A percentile compares a stretch with the other conserved stretches of the same genome.
phyloP scores from a whole-genome alignment of 768 basidiomycete species.

The Suillus hirtellus region DNA sequence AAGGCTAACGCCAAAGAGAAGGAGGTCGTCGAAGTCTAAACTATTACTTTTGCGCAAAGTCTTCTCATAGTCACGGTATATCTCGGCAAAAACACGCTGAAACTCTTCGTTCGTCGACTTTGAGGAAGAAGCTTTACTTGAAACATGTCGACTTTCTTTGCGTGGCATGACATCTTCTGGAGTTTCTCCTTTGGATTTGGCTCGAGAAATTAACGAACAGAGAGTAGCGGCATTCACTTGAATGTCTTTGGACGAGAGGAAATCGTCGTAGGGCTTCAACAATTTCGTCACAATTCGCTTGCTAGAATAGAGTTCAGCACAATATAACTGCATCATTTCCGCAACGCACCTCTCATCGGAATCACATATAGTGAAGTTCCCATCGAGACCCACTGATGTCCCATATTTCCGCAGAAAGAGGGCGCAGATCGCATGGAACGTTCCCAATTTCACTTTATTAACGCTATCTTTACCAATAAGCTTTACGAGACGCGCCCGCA shows the following conservation, averaged over 20 bases:
- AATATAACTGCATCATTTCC: constrained; percentile 1
- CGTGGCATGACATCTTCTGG: constrained; percentile 46
- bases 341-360: constrained; percentile 66
- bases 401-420: constrained; percentile 69
- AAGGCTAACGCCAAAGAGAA: constrained; percentile 69
- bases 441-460: constrained; percentile 63
- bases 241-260: constrained; percentile 47
- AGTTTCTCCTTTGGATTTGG: constrained; percentile 59
- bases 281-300: constrained; percentile 65
- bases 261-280: constrained; percentile 55
- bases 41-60: constrained; percentile 61
- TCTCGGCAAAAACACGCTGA: constrained; percentile 44
- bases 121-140: constrained; percentile 6
- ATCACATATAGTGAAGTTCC: constrained; percentile 84
- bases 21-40: constrained; percentile 86
- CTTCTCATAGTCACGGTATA: constrained; percentile 69
- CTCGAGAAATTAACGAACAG: constrained; percentile 68
- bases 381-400: constrained; percentile 52
- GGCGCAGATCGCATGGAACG: constrained; percentile 78
- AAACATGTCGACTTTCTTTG: constrained; percentile 11
- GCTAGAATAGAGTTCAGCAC: constrained; percentile 36
- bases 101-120: constrained; percentile 25
- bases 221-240: constrained; percentile 55
- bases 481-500: constrained; percentile 67
- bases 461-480: constrained; percentile 65